Conservation (phyloP, 1,284 basidiomycete species). For the Cutaneotrichosporon sp. region DNA sequence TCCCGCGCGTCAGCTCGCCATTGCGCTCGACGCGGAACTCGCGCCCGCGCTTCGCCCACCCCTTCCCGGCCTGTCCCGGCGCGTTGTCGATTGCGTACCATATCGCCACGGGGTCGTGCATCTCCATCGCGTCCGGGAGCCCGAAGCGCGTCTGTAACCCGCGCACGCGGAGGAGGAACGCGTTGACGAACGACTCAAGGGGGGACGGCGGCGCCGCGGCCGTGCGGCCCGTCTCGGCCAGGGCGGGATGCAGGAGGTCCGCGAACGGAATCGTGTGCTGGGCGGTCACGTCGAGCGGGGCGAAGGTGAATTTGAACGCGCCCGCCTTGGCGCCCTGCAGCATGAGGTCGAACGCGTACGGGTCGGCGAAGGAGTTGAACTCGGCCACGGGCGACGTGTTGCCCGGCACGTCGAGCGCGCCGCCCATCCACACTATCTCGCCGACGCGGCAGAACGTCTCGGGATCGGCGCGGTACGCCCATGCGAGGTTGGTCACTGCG, state of each 20-base stretch:
- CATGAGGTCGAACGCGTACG: conserved; percentile 67
- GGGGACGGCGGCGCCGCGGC: conserved; percentile 16
- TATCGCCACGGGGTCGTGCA: conserved; percentile 52
- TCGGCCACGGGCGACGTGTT: conserved; percentile 80
- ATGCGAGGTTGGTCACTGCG: conserved; percentile 74
- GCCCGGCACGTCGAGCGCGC: conserved; percentile 87
- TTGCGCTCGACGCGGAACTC: conserved; percentile 48
- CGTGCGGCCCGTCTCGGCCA: conserved; percentile 52
- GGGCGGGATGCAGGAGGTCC: conserved; percentile 54
- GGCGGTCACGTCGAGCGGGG: conserved; percentile 76
- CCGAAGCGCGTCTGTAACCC: conserved; percentile 60
- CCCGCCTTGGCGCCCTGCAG: conserved; percentile 32
- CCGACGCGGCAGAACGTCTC: conserved; percentile 57
- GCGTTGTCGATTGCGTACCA: conserved; percentile 47
- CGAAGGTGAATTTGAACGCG: conserved; percentile 57
- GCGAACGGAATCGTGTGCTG: conserved; percentile 69
- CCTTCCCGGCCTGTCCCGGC: conserved; percentile 8
- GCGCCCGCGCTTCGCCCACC: conserved; percentile 38
- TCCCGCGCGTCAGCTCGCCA: conserved; percentile 50
- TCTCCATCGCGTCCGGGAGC: conserved; percentile 75
- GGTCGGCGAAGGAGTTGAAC: conserved; percentile 93
- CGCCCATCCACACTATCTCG: conserved; percentile 87
- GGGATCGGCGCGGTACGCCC: conserved; percentile 59
- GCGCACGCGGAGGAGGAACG: conserved; percentile 69
- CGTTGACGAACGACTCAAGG: conserved; percentile 68